Evolutionary conservation across 441 rosid genomes (phyloP), one percentile per base, ranked within the genome.

Genomic region (Mallotus japonicus): DNA sequence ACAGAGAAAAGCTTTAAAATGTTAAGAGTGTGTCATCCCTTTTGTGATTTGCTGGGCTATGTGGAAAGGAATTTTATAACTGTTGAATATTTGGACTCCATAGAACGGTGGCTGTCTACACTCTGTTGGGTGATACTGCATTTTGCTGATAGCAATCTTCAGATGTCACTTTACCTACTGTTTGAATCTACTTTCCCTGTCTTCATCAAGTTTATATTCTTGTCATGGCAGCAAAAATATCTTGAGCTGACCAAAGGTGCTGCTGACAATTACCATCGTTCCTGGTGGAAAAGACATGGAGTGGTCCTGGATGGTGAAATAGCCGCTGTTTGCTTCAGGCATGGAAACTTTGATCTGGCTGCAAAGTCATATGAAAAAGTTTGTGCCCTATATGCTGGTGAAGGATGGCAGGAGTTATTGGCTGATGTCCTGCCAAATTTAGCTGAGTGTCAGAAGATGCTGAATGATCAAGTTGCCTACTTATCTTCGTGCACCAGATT

Each of bases 221-320:
- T 70, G 69, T 81, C 66, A 67, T 87, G 85, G 81, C 91, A 93
- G 99, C 75, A 87, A 83, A 93, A 93, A 72, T 96, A 93, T 80
- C 90, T 96, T 76, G 90, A 83, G 76, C 87, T 93, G 67, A 92
- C 96, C 58, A 93, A 90, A 89, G 99, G 97, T 77, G 99, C 99
- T 77, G 98, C 99, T 42, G 88, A 90, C 68, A 93, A 96, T 77
- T 96, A 89, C 84, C 97, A 96, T 86, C 90, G 76, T 65, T 96
- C 98, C 70, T 96, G 97, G 97, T 96, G 99, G 99, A 93, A 90
- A 88, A 87, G 99, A 80, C 98, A 96, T 83, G 98, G 98, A 62
- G 98, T 96, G 76, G 90, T 90, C 77, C 98, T 93, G 73, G 98
- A 96, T 82, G 99, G 98, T 76, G 99, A 96, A 86, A 92, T 93